A percentile compares a stretch with the other conserved stretches of the same genome.
Conservation (phyloP, 768 basidiomycete genomes). For the Boletus pseudo-olivaceus region DNA sequence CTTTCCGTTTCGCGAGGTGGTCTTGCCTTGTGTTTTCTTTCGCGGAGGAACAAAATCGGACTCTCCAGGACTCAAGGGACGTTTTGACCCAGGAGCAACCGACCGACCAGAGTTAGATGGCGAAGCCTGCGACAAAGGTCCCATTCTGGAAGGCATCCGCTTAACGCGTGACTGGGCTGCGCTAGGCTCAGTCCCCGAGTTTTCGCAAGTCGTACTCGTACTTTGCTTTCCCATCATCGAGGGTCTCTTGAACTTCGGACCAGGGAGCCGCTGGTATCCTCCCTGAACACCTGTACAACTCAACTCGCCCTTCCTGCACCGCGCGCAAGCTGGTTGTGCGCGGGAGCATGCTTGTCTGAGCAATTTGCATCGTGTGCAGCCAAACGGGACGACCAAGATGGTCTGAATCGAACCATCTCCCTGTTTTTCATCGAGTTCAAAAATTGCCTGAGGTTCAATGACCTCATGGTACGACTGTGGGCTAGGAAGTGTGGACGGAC, state of each 20-base stretch:
- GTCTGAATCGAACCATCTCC: constrained; percentile 4
- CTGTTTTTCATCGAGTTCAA: constrained; percentile 23
- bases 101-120: not conserved
- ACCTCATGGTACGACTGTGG: constrained; percentile 16
- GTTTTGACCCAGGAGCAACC: constrained; percentile 8
- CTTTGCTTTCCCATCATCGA: not conserved
- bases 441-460: constrained; percentile 23
- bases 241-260: constrained; percentile 14
- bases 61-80: constrained; percentile 12
- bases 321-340: constrained; percentile 20
- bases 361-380: constrained; percentile 17
- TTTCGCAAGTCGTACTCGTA: not conserved
- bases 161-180: not conserved
- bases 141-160: not conserved
- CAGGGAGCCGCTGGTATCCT: constrained; percentile 26
- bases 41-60: not conserved
- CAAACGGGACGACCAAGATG: constrained; percentile 21
- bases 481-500: constrained; percentile 20
- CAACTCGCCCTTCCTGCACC: constrained; percentile 12
- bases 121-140: not conserved
- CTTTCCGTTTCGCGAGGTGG: not conserved
- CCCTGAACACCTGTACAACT: not conserved
- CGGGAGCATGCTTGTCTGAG: constrained; percentile 24
- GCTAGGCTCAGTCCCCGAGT: not conserved
- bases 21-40: constrained; percentile 9